phyloP scores from a whole-genome alignment of 2,329 filamentous ascomycete species.

The Aspergillus bombycis region DNA sequence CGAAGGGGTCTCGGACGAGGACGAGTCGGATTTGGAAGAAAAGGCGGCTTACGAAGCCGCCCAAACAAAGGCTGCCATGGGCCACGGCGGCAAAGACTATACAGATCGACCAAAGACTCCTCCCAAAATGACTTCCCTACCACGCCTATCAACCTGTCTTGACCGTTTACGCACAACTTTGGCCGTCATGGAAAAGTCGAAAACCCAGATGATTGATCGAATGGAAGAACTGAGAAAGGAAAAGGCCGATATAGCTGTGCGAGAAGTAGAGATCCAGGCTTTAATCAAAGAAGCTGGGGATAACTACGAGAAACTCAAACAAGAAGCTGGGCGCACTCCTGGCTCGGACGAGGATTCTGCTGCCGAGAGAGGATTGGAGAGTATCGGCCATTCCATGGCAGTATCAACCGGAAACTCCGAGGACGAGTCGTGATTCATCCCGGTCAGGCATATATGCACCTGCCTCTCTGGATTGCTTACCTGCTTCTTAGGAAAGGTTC shows the following conservation, averaged over 20 bases:
- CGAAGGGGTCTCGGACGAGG: conserved; percentile 66
- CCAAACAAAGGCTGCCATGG: conserved; percentile 85
- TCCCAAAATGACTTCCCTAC: conserved; percentile 76
- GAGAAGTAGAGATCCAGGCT: conserved; percentile 79
- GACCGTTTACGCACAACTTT: conserved; percentile 65
- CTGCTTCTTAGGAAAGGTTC: background rate
- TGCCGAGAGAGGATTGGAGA: conserved; percentile 42
- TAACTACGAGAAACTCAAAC: conserved; percentile 64
- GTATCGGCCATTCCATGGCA: conserved; percentile 36
- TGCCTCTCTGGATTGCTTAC: background rate
- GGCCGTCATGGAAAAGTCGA: conserved; percentile 64
- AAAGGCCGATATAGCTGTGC: conserved; percentile 66
- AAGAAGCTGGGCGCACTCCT: conserved; percentile 41
- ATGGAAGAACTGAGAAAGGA: conserved; percentile 71
- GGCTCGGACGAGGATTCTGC: conserved; percentile 28
- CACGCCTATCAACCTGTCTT: conserved; percentile 70
- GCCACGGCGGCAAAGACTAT: conserved; percentile 41
- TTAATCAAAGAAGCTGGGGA: conserved; percentile 80
- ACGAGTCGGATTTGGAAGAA: conserved; percentile 65
- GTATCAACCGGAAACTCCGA: conserved; percentile 31
- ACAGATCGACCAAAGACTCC: conserved; percentile 59
- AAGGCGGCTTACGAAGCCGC: conserved; percentile 83
- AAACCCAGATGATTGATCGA: conserved; percentile 61
- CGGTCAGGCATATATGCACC: background rate
- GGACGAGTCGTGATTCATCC: conserved; percentile 26